Evolutionary conservation across 2,329 filamentous ascomycete genomes (phyloP).

Genomic region (Trichoderma asperellum): DNA sequence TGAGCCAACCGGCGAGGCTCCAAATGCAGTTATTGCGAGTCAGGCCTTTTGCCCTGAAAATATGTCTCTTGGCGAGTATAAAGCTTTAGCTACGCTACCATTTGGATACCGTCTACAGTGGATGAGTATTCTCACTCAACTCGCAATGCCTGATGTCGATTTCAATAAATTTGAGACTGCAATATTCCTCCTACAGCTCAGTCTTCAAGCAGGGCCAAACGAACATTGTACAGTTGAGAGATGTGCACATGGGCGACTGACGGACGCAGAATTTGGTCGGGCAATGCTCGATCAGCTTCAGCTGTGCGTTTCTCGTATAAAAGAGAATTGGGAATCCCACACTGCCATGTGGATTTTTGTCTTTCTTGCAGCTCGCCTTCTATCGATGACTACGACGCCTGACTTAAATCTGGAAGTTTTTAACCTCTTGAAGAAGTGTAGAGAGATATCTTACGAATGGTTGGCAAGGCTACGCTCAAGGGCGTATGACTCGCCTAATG

Average conservation of each 20-base stretch:
- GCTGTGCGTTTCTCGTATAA: conserved; percentile 21
- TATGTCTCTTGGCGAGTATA: conserved; percentile 11
- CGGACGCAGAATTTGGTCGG: neutral
- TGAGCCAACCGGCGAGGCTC: neutral
- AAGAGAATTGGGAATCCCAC: conserved; percentile 35
- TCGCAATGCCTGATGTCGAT: conserved; percentile 34
- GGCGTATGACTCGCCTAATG: neutral
- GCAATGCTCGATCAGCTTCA: neutral
- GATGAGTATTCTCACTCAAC: conserved; percentile 32
- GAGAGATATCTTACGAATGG: neutral
- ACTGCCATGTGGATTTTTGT: conserved; percentile 31
- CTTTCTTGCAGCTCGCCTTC: conserved; percentile 30
- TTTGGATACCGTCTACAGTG: conserved; percentile 32
- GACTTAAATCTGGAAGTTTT: neutral
- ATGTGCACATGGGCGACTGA: neutral
- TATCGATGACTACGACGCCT: conserved; percentile 26
- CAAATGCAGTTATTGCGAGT: conserved; percentile 6
- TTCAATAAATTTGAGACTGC: conserved; percentile 34
- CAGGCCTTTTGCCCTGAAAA: neutral
- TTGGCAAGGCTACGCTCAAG: neutral
- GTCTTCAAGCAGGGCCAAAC: neutral
- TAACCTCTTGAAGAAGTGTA: neutral
- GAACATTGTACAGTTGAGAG: neutral
- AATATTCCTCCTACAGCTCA: neutral
- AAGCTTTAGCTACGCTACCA: conserved; percentile 27